Evolutionary conservation across 768 basidiomycete species (phyloP), one percentile per base, ranked within the genome.

Genomic region (Tricholoma saponaceum): DNA sequence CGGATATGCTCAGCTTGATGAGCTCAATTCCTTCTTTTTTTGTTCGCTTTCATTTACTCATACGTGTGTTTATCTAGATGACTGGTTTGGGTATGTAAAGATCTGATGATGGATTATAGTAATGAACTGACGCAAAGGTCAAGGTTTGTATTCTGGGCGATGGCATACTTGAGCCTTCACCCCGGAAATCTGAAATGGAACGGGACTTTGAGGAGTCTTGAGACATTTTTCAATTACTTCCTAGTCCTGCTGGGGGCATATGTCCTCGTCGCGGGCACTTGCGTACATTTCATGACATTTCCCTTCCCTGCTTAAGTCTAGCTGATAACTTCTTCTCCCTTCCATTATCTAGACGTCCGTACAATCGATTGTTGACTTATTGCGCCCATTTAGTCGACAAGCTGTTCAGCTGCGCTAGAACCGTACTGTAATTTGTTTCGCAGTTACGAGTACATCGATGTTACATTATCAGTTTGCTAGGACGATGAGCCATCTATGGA

Each of bases 101-200:
- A 12, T 10, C 13, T 37, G 32, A 16, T 41, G 7, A 16, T 37
- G 25, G 33, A 25, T 5, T 41, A 5, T 14, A 16, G 9, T 23
- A 18, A 52, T 35, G 20, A 39, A 41, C 37, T 41, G n/a, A 41
- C 9, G 7, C 22, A 4, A 41, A 7, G 8, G 13, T 53, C 9
- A 8, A 53, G 52, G 6, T 78, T 75, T 61, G 76, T 77, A 20
- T 77, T 76, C 67, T 78, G 76, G 76, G 75, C 71, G 8, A 74
- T 77, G 72, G 74, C 75, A 12, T 78, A 77, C 63, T 60, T 78
- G 1, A 63, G 70, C 10, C 62, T 78, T n/a, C 65, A 75, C 58
- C 75, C 76, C 1, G 70, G 72, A 3, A 60, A 62, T 30, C 52
- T 56, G 55, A 71, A 66, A 56, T 78, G 76, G 76, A 60, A 61